Evolutionary conservation across 768 basidiomycete genomes (phyloP), one percentile per base, ranked within the genome.

Genomic region (Suillus subluteus): DNA sequence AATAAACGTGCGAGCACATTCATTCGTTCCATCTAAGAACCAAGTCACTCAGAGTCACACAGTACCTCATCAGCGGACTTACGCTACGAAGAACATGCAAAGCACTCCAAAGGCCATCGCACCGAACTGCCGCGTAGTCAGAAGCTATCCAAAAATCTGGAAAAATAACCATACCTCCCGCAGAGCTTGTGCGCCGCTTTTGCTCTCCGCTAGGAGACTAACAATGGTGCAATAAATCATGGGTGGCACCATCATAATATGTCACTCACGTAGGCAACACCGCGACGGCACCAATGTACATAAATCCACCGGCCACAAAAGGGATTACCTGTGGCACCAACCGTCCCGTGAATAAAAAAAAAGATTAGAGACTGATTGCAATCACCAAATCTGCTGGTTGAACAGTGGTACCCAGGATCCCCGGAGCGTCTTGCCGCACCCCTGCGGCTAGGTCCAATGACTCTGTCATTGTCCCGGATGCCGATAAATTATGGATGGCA

Each of bases 21-120:
- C 86, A 92, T 80, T 93, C 91, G 75, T 93, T 92, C 91, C 91
- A 92, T 71, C 91, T 92, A 76, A 66, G 67, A 69, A 70, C 67
- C 67, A 30, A 43, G 26, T 62, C 41, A 65, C 38, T 68, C 21
- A 59, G 32, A 13, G 6, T 37, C 62, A 26, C 40, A 41, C 40
- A 35, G 41, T 65, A 64, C 66, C 32, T 23, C 67, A 26, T 63
- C 62, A 73, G 38, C 62, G 62, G 70, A 87, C 92, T 88, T 85
- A 95, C 91, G 93, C 93, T 76, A 95, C 93, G 74, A 92, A 76
- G 77, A 94, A 90, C 95, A 97, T 97, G 82, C 94, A 96, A 74
- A 86, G 76, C 70, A 96, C 95, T 38, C 95, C 95, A 76, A 97
- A 86, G 58, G 87, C 87, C 95, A 97, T 96, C 66, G 94, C 95